Evolutionary conservation across 2,329 filamentous ascomycete genomes (phyloP), one percentile per base, ranked within the genome.

Genomic region (Diaporthe caulivora): DNA sequence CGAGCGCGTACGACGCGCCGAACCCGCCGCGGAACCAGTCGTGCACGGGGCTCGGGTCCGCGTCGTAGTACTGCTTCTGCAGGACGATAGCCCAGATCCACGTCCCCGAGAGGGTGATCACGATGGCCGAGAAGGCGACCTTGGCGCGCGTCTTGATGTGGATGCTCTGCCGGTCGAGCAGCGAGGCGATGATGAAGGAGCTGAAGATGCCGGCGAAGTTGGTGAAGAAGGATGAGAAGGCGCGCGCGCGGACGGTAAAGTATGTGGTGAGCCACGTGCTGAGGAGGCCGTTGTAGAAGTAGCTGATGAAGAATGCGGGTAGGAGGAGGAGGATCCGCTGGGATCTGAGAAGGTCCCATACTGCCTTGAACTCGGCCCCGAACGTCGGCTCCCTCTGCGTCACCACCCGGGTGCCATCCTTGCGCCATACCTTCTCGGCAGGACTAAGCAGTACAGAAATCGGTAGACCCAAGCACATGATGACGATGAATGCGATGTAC

Each of bases 1-100:
- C 94, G 79, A 90, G 89, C 0, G 88, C 89, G 1, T 91, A 92
- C 47, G 88, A 92, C 18, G 90, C 92, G 76, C 88, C 86, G 1
- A 89, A 90, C 78, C 90, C 89, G 78, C 89, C 77, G 62, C 70
- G 72, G 74, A 81, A 81, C 80, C 80, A 81, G 74, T 81, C 80
- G 54, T 78, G 80, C 1, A 80, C 76, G 17, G 80, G 80, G n/a
- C 75, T n/a, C 26, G 74, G 67, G 26, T 75, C 67, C 10, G 75
- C 76, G 42, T 78, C 78, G 73, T 80, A 81, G 65, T 79, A 80
- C 67, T 78, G 77, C 65, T 79, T 79, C 76, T 81, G 80, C 53
- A 81, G 74, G 31, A 81, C 73, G 7, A 76, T 75, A 24, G 80
- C 79, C 80, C 80, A 81, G 72, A 80, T 78, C 79, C 80, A 81